phyloP scores from a whole-genome alignment of 371 early-diverging fungal genomes.

The Actinomortierella wolfii region DNA sequence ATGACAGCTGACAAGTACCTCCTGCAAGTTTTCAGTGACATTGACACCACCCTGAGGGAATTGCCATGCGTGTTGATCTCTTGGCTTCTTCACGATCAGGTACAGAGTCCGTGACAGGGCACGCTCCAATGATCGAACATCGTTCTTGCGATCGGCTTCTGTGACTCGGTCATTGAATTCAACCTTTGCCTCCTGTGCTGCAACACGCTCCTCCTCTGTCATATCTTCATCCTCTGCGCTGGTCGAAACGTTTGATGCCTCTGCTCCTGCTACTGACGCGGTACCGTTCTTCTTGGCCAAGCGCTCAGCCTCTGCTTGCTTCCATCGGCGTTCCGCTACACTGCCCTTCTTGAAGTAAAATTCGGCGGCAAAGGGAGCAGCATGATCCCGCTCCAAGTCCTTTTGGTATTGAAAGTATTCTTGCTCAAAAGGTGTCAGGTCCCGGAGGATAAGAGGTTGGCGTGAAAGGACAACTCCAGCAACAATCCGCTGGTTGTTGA shows the following conservation, averaged over 20 bases:
- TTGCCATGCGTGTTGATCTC: slow-evolving; percentile 68
- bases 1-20: slow-evolving; percentile 43
- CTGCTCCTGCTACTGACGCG: neutral
- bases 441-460: slow-evolving; percentile 79
- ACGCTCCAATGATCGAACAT: slow-evolving; percentile 76
- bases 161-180: slow-evolving; percentile 60
- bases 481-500: slow-evolving; percentile 50
- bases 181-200: slow-evolving; percentile 49
- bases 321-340: slow-evolving; percentile 76
- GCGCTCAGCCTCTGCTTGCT: slow-evolving; percentile 49
- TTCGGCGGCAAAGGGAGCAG: slow-evolving; percentile 74
- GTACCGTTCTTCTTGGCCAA: neutral
- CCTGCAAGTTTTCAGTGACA: slow-evolving; percentile 65
- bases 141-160: slow-evolving; percentile 69
- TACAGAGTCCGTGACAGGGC: slow-evolving; percentile 75
- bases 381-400: slow-evolving; percentile 64
- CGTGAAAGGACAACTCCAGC: slow-evolving; percentile 82
- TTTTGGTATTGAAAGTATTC: slow-evolving; percentile 81
- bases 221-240: slow-evolving; percentile 22
- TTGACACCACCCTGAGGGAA: slow-evolving; percentile 78
- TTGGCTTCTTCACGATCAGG: slow-evolving; percentile 72
- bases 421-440: slow-evolving; percentile 72
- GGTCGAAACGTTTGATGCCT: slow-evolving; percentile 8
- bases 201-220: slow-evolving; percentile 56
- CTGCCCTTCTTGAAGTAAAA: slow-evolving; percentile 93